These are phyloP conservation scores for Sporisorium exsertum DNA, from an alignment of 1,284 basidiomycete species.

Conservation along the genomic window DNA sequence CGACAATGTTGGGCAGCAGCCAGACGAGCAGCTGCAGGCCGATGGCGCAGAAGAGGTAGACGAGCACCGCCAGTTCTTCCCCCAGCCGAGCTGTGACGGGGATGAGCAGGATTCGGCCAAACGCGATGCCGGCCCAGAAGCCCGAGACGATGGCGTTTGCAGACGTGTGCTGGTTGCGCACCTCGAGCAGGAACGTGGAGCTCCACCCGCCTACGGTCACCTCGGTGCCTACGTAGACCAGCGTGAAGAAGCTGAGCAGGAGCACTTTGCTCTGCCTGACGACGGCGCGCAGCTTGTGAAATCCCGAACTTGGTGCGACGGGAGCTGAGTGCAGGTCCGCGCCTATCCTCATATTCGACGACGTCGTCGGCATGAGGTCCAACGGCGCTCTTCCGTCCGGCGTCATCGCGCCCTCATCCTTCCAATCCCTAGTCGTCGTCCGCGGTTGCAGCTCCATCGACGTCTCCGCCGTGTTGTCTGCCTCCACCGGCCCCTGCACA, in stretches of 20 bases:
- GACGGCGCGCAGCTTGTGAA: constrained; percentile 36
- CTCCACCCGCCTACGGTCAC: constrained; percentile 59
- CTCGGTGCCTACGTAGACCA: constrained; percentile 56
- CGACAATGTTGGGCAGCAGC: constrained; percentile 51
- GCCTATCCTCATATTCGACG: neutral
- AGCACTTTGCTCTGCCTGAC: constrained; percentile 22
- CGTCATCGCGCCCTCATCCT: neutral
- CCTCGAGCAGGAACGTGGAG: constrained; percentile 37
- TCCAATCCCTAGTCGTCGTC: neutral
- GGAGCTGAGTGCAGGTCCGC: constrained; percentile 11
- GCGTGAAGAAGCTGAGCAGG: constrained; percentile 40
- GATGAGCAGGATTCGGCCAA: constrained; percentile 52
- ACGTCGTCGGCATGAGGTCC: constrained; percentile 19
- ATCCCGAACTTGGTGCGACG: constrained; percentile 11
- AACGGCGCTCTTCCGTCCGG: constrained; percentile 5
- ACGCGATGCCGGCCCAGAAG: constrained; percentile 56
- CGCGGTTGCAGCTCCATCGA: constrained; percentile 19
- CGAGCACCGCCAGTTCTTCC: constrained; percentile 42
- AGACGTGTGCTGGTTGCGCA: constrained; percentile 22
- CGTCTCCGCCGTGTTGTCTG: neutral
- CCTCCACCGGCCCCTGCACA: constrained; percentile 19
- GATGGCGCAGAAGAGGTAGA: constrained; percentile 48
- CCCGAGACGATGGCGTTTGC: constrained; percentile 53
- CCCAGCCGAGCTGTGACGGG: constrained; percentile 48
- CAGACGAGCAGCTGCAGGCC: constrained; percentile 52